Base-by-base conservation (phyloP, 352 stramenopile species). In the Phytophthora pinifolia region DNA sequence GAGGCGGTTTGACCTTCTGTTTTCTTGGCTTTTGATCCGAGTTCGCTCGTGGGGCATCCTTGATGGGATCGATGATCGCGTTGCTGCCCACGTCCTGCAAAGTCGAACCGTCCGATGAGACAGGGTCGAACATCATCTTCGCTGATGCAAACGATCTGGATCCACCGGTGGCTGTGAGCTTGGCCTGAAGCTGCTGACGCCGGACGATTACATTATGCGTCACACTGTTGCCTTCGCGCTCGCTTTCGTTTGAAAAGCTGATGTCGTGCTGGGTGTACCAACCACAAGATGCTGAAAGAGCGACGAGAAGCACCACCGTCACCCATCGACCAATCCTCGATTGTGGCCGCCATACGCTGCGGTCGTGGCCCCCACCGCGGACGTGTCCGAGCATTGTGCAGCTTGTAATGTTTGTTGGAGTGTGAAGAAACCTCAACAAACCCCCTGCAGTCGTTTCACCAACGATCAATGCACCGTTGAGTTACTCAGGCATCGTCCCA, bases 251-350 rank as follows among this genome's bases (percentile, higher is more conserved):
- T 15, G 54, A 59, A 31, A 57, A 51, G 3, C 14, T 56, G 47
- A 56, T 41, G 34, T 42, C 35, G 15, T 56, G 54, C 32, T 69
- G 60, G 20, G 54, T 69, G 44, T 69, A 69, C 48, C 49, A 69
- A 2, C 60, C 60, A 13, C 60, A 69, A 14, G 43, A 61, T 25
- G 47, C 60, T 30, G 60, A 60, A 12, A 64, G 14, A 15, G 38
- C 36, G 14, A 69, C 35, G 3, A 69, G 54, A 1, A 56, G 31
- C 37, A 69, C 36, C 18, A 69, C 54, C 15, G 54, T 61, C 8
- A 60, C 32, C 60, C 60, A 69, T 10, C 60, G 54, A 7, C 54
- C 47, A 30, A 63, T 14, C 1, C 36, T 47, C 14, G 47, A 59
- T 37, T 56, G 59, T 25, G 46, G 29, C 36, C 46, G 34, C 1